Conservation (phyloP, 371 early-diverging fungal genomes). For the Apophysomyces ossiformis region DNA sequence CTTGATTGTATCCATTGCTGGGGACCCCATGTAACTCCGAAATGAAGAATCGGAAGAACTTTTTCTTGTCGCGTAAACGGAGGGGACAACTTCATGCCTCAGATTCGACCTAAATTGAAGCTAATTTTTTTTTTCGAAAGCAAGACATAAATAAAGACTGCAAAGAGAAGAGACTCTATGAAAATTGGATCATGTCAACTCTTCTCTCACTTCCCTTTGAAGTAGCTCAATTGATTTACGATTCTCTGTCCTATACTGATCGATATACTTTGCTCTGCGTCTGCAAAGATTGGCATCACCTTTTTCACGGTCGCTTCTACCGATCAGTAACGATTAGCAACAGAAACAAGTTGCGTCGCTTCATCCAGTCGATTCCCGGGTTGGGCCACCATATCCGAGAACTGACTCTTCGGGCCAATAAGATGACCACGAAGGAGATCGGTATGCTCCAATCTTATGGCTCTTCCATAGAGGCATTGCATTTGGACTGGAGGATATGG, state of each 20-base stretch:
- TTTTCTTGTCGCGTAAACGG: constrained; percentile 5
- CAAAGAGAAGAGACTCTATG: not conserved
- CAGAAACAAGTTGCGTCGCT: not conserved
- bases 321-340: not conserved
- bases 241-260: not conserved
- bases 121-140: constrained; percentile 1
- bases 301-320: not conserved
- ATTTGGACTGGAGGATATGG: constrained; percentile 1
- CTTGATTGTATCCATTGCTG: not conserved
- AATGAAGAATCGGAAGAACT: constrained; percentile 9
- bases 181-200: not conserved
- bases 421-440: not conserved
- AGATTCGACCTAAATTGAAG: not conserved
- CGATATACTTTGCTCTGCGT: constrained; percentile 1
- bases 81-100: not conserved
- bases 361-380: not conserved
- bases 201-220: not conserved
- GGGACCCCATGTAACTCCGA: constrained; percentile 1
- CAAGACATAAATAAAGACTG: not conserved
- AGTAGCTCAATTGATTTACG: constrained; percentile 2
- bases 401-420: not conserved
- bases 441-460: not conserved
- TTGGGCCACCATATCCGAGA: constrained; percentile 1
- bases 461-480: not conserved
- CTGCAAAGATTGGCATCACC: constrained; percentile 1